Percentiles rank a stretch among this genome's conserved stretches.
Evolutionary conservation across 176 grass and related monocot genomes (phyloP).

Genomic region (Elaeis guineensis): DNA sequence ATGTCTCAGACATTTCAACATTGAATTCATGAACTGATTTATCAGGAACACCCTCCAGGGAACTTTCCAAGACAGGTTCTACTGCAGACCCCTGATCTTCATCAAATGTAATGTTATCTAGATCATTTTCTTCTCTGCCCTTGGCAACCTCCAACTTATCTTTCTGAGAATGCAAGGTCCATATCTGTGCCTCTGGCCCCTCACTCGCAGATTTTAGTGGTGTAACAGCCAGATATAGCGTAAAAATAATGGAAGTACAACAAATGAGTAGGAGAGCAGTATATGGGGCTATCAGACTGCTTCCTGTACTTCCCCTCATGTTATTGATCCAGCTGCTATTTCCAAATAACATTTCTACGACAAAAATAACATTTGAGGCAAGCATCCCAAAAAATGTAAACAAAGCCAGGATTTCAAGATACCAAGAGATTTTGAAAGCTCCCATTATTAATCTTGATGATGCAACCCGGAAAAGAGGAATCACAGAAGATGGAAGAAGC

Average conservation of each 20-base stretch:
- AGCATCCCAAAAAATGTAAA: slow-evolving; percentile 81
- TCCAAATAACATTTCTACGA: slow-evolving; percentile 83
- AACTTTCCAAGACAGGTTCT: slow-evolving; percentile 27
- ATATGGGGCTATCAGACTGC: slow-evolving; percentile 52
- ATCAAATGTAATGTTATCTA: slow-evolving; percentile 33
- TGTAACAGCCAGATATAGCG: slow-evolving; percentile 77
- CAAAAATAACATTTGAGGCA: slow-evolving; percentile 77
- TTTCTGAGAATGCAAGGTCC: slow-evolving; percentile 19
- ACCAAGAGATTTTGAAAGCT: slow-evolving; percentile 58
- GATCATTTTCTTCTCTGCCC: slow-evolving; percentile 34
- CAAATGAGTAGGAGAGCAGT: slow-evolving; percentile 47
- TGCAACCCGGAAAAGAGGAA: slow-evolving; percentile 82
- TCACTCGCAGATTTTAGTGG: slow-evolving; percentile 79
- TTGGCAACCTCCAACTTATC: slow-evolving; percentile 19
- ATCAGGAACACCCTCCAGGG: slow-evolving; percentile 13
- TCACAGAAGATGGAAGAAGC: slow-evolving; percentile 79
- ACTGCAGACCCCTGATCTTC: slow-evolving; percentile 47
- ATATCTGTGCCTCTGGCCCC: slow-evolving; percentile 39
- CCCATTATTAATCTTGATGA: slow-evolving; percentile 93
- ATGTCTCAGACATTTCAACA: slow-evolving; percentile 39
- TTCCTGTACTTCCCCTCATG: slow-evolving; percentile 67
- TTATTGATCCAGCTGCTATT: slow-evolving; percentile 76
- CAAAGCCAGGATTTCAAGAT: slow-evolving; percentile 70
- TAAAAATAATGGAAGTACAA: slow-evolving; percentile 51
- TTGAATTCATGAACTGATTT: slow-evolving; percentile 33